Evolutionary conservation across 2,329 filamentous ascomycete genomes (phyloP), one percentile per base, ranked within the genome.

Genomic region (Dactylonectria macrodidyma): DNA sequence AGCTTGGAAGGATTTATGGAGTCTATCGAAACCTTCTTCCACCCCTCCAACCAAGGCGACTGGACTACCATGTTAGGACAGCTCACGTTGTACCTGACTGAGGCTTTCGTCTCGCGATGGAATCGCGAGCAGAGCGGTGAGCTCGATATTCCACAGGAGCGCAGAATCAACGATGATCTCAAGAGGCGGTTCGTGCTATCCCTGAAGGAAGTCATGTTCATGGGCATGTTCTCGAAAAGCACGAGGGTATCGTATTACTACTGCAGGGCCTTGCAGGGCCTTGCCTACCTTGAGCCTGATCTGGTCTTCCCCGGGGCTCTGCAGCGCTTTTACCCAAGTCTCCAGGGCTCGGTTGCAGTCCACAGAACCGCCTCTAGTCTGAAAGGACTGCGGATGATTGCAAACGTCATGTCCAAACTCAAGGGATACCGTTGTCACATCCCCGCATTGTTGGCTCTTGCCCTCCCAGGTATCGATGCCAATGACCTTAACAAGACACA

Each of bases 351-450:
- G 59, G 96, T 99, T 4, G 96, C 99, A 81, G 96, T 99, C 3
- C 96, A 99, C 83, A 90, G 96, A 60, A 99, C 96, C 2, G 95
- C 95, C 5, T 97, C 96, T 0, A 98, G 95, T 66, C 88, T 99
- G 66, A 93, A 95, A 76, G 93, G 95, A 48, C 85, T 99, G 67
- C 95, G 98, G 82, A 94, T 97, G 86, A 90, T 98, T 68, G 93
- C 95, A 71, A 94, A 95, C 78, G 90, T 95, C 75, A 97, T 99
- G 89, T 91, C 95, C 14, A 92, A 93, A 78, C 94, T 95, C 47
- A 98, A 97, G 81, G 96, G 96, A n/a, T 98, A 96, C 79, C 89
- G 96, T 67, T 98, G 96, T 77, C 96, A 99, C 79, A 91, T 99
- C 70, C 98, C 96, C 1, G 95, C 95, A 1, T 84, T 99, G 41